Percentiles rank a stretch among this genome's conserved stretches.
Evolutionary conservation across 148 eudicot species (phyloP).

Genomic region (Silene latifolia): DNA sequence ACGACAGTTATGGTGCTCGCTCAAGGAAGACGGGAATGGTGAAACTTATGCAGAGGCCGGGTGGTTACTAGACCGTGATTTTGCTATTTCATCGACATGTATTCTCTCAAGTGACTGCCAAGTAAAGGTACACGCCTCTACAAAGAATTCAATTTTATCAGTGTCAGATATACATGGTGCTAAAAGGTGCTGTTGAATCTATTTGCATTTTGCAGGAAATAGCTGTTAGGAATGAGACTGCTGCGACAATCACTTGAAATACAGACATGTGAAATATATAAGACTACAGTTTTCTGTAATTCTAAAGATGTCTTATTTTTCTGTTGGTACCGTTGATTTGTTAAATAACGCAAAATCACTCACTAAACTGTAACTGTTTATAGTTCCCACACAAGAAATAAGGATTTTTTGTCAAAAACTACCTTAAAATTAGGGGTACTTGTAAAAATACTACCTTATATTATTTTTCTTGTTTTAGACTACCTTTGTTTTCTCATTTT

Average conservation of each 20-base stretch:
- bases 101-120: slow-evolving; percentile 49
- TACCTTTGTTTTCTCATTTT: too few relatives aligned
- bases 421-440: too few relatives aligned
- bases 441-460: too few relatives aligned
- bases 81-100: slow-evolving; percentile 75
- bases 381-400: background rate
- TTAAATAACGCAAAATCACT: background rate
- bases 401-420: too few relatives aligned
- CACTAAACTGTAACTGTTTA: background rate
- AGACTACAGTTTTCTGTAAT: background rate
- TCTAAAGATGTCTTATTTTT: background rate
- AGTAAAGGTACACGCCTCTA: slow-evolving; percentile 47
- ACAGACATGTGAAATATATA: background rate
- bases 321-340: background rate
- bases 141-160: background rate
- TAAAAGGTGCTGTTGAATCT: slow-evolving; percentile 6
- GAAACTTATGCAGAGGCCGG: slow-evolving; percentile 75
- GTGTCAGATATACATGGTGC: background rate
- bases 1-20: slow-evolving; percentile 74
- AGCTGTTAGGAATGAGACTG: slow-evolving; percentile 46
- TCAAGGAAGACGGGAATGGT: slow-evolving; percentile 42
- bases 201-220: slow-evolving; percentile 57
- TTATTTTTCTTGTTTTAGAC: too few relatives aligned
- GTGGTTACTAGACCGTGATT: slow-evolving; percentile 66
- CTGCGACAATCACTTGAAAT: slow-evolving; percentile 21